Percentiles rank a stretch among this genome's conserved stretches.
These are phyloP conservation scores for Apiotrichum sp. DNA, from an alignment of 1,284 basidiomycete genomes.

Conservation along the genomic window DNA sequence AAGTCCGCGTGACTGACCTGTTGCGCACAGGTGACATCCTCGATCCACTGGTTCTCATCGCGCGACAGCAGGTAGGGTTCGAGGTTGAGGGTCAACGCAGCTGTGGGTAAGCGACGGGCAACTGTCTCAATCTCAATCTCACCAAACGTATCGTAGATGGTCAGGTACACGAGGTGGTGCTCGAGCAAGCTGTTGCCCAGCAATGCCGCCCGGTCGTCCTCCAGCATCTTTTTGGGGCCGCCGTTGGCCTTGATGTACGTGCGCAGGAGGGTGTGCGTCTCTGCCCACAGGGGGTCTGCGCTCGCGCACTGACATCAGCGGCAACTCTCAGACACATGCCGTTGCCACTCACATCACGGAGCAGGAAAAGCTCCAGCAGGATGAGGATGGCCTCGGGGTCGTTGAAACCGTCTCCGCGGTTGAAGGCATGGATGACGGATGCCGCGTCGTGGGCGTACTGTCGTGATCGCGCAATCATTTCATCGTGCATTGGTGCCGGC, in stretches of 20 bases:
- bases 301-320: constrained; percentile 4
- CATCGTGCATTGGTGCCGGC: constrained; percentile 1
- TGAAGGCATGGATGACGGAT: constrained; percentile 1
- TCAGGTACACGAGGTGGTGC: constrained; percentile 13
- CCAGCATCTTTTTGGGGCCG: constrained; percentile 6
- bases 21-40: constrained; percentile 11
- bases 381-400: constrained; percentile 13
- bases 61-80: constrained; percentile 5
- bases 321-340: no score
- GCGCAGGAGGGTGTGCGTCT: constrained; percentile 3
- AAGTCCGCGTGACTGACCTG: constrained; percentile 14
- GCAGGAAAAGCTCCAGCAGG: constrained; percentile 9
- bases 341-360: constrained; percentile 8
- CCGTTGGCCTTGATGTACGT: constrained; percentile 7
- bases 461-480: constrained; percentile 5
- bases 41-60: constrained; percentile 6
- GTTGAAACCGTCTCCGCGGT: not conserved
- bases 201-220: not conserved
- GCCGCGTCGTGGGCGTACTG: constrained; percentile 6
- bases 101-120: not conserved
- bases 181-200: constrained; percentile 8
- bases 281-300: constrained; percentile 10
- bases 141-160: constrained; percentile 13
- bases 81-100: constrained; percentile 4
- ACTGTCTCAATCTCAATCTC: not conserved